A percentile compares a stretch with the other conserved stretches of the same genome.
Evolutionary conservation across 805 yeast species (phyloP).

Genomic region (Candida ficus): DNA sequence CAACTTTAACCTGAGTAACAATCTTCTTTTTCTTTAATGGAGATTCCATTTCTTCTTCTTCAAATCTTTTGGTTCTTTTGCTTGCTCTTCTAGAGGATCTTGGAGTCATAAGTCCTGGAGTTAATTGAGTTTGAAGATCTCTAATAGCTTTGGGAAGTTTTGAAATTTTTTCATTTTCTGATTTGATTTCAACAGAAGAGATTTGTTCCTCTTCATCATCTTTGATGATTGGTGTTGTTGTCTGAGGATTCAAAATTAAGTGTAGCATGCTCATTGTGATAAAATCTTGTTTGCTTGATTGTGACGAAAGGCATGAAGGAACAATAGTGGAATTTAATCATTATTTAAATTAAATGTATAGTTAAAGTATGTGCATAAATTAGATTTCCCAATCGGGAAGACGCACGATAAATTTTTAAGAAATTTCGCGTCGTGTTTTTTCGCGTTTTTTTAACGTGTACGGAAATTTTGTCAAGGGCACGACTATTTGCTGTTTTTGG

Average conservation of each 20-base stretch:
- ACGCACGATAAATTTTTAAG: too few species aligned
- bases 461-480: background rate
- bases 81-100: slow-evolving; percentile 1
- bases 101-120: background rate
- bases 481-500: too few species aligned
- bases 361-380: background rate
- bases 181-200: background rate
- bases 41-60: background rate
- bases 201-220: background rate
- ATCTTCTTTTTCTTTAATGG: slow-evolving; percentile 6
- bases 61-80: background rate
- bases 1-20: background rate
- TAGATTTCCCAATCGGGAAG: slow-evolving; percentile 1
- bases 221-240: background rate
- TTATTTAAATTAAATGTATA: too few species aligned
- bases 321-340: too few species aligned
- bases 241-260: background rate
- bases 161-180: background rate
- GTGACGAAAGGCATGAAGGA: background rate
- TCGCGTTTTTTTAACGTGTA: slow-evolving; percentile 1
- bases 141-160: slow-evolving; percentile 9
- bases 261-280: background rate
- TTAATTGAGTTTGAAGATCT: slow-evolving; percentile 8
- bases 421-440: background rate
- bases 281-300: background rate